These are phyloP conservation scores for Stenocarpella maydis DNA, from an alignment of 2,329 filamentous ascomycete species.

Conservation along the genomic window DNA sequence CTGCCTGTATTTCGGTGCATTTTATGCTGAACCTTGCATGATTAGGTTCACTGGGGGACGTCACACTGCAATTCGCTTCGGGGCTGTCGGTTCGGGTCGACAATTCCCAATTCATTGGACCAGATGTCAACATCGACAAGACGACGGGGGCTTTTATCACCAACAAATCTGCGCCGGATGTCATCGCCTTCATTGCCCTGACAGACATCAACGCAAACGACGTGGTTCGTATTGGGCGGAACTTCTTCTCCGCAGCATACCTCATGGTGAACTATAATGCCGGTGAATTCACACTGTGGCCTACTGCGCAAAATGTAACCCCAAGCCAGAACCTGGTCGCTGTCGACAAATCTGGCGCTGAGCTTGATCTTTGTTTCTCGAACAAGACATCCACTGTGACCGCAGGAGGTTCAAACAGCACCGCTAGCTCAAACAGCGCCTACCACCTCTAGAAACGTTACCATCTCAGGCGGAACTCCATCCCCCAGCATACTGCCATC, in stretches of 20 bases:
- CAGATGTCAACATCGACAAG: neutral
- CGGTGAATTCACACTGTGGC: constrained; percentile 27
- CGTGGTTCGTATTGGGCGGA: neutral
- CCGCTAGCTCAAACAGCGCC: neutral
- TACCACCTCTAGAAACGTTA: neutral
- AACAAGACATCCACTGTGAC: neutral
- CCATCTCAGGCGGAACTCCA: neutral
- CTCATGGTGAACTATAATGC: constrained; percentile 26
- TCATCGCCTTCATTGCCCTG: neutral
- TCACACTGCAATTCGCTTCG: neutral
- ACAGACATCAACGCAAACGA: neutral
- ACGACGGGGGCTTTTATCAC: neutral
- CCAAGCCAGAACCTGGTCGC: constrained; percentile 26
- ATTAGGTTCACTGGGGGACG: neutral
- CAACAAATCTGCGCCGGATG: neutral
- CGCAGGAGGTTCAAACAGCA: neutral
- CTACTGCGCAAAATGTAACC: constrained; percentile 6
- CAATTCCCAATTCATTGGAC: neutral
- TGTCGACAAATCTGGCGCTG: neutral
- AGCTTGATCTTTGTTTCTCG: neutral
- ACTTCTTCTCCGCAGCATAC: constrained; percentile 25
- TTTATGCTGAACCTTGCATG: neutral
- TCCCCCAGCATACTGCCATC: neutral
- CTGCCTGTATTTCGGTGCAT: no score
- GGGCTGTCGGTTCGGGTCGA: neutral